Conservation (phyloP, 106 monocot genomes). For the Dioscorea dumetorum region DNA sequence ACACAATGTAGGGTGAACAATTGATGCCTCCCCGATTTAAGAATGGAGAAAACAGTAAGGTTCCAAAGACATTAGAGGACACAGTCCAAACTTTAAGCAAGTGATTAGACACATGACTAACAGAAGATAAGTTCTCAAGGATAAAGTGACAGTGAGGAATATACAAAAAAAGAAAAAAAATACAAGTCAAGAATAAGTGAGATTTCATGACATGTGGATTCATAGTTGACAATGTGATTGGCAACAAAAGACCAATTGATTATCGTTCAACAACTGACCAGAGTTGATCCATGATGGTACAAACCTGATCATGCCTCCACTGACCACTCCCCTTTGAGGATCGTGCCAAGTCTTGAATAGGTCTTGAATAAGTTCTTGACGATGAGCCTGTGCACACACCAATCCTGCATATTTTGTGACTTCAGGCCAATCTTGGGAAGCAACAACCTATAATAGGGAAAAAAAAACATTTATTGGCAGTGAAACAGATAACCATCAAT, state of each 20-base stretch:
- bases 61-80: neutral
- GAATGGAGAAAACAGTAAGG: neutral
- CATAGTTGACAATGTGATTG: neutral
- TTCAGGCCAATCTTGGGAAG: slow-evolving; percentile 96
- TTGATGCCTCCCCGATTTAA: too few species aligned
- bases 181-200: neutral
- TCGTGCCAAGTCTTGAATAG: slow-evolving; percentile 84
- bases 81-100: neutral
- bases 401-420: slow-evolving; percentile 91
- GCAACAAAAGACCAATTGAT: neutral
- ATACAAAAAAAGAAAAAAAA: too few species aligned
- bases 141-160: neutral
- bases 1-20: neutral
- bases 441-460: slow-evolving; percentile 56
- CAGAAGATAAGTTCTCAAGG: neutral
- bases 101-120: neutral
- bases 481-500: neutral
- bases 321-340: slow-evolving; percentile 62
- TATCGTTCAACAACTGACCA: too few species aligned
- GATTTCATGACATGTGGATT: neutral
- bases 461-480: neutral
- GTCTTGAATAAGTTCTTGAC: slow-evolving; percentile 89
- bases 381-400: slow-evolving; percentile 84
- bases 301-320: slow-evolving; percentile 93
- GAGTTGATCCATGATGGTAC: neutral